Evolutionary conservation across 257 asterid genomes (phyloP).

Genomic region (Salvia splendens): DNA sequence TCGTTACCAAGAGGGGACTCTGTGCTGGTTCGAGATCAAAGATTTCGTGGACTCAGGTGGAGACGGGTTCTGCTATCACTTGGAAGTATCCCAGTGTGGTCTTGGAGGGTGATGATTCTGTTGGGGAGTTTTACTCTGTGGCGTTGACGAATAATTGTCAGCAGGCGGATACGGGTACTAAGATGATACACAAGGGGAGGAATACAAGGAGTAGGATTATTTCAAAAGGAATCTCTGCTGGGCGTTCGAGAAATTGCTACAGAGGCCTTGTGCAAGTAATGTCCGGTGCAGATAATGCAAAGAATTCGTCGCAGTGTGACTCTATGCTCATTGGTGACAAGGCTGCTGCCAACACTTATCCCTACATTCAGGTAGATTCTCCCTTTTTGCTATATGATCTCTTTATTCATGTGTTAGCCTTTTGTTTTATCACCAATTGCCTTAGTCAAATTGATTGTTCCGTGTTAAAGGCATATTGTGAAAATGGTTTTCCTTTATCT

Average conservation of each 20-base stretch:
- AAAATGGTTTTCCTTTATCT: too few species aligned
- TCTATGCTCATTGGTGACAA: conserved; percentile 92
- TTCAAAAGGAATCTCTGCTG: conserved; percentile 95
- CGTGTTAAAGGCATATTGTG: neutral
- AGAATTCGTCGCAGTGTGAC: conserved; percentile 87
- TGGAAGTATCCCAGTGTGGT: conserved; percentile 98
- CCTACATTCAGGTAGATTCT: conserved; percentile 78
- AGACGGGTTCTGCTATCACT: conserved; percentile 95
- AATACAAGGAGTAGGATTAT: conserved; percentile 91
- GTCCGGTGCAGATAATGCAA: conserved; percentile 79
- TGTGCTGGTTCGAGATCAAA: conserved; percentile 76
- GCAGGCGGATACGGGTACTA: conserved; percentile 98
- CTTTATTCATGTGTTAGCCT: neutral
- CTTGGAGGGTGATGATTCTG: conserved; percentile 89
- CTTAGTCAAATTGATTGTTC: neutral
- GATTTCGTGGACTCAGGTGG: conserved; percentile 99
- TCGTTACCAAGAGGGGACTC: conserved; percentile 89
- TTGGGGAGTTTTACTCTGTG: conserved; percentile 95
- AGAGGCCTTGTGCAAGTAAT: conserved; percentile 91
- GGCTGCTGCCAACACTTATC: conserved; percentile 95
- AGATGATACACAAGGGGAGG: conserved; percentile 98
- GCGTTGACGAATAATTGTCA: conserved; percentile 90
- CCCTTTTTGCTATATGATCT: neutral
- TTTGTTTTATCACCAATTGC: neutral
- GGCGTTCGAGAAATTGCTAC: conserved; percentile 80